These are phyloP conservation scores for Boechera stricta DNA, from an alignment of 345 rosid genomes.

Conservation along the genomic window DNA sequence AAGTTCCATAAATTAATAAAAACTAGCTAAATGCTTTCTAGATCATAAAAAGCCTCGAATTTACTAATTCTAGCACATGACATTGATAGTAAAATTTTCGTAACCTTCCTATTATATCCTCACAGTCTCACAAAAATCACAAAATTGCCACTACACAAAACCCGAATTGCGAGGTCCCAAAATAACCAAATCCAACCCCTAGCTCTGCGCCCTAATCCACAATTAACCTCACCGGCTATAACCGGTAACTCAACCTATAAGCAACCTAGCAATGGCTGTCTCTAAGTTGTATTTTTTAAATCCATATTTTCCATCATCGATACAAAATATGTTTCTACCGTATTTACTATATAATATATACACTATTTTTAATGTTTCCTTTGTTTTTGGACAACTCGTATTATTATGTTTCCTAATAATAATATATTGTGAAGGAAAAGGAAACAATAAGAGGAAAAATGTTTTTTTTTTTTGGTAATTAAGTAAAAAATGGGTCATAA, in stretches of 20 bases:
- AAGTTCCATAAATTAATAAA: not conserved
- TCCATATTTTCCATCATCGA: not conserved
- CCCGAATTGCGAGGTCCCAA: slow-evolving; percentile 37
- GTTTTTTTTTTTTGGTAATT: not conserved
- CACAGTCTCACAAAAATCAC: slow-evolving; percentile 3
- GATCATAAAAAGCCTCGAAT: slow-evolving; percentile 23
- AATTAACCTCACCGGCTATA: slow-evolving; percentile 51
- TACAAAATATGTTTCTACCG: not conserved
- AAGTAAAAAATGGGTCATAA: not conserved
- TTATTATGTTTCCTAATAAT: no score
- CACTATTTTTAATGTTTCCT: no score
- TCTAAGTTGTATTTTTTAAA: slow-evolving; percentile 4
- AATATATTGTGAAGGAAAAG: no score
- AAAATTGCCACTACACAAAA: slow-evolving; percentile 31
- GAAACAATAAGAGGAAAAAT: not conserved
- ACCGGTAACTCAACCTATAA: slow-evolving; percentile 50
- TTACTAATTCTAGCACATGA: slow-evolving; percentile 35
- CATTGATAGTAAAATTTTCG: slow-evolving; percentile 2
- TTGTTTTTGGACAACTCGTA: not conserved
- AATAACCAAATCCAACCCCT: slow-evolving; percentile 32
- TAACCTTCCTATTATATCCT: slow-evolving; percentile 26
- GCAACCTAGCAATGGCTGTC: slow-evolving; percentile 55
- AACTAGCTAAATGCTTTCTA: not conserved
- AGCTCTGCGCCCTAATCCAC: slow-evolving; percentile 30
- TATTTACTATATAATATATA: not conserved